A percentile compares a stretch with the other conserved stretches of the same genome.
phyloP scores from a whole-genome alignment of 179 eudicot genomes.

The Patellifolia procumbens region DNA sequence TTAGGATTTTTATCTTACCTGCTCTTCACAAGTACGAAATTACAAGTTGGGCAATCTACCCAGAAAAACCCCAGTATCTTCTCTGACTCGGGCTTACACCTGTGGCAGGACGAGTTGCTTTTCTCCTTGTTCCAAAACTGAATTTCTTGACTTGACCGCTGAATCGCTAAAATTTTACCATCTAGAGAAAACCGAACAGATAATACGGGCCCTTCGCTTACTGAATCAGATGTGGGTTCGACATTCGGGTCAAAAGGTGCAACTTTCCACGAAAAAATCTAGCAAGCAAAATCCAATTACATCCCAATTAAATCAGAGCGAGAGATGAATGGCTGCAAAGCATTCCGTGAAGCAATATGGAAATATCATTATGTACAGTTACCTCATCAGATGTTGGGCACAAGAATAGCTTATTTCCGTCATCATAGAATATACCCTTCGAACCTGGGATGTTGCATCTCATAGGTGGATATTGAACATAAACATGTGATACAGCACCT shows the following conservation, averaged over 20 bases:
- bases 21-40: constrained; percentile 79
- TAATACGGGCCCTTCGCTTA: constrained; percentile 73
- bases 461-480: constrained; percentile 78
- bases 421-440: constrained; percentile 81
- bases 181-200: constrained; percentile 84
- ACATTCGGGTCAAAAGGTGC: constrained; percentile 62
- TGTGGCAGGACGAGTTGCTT: constrained; percentile 61
- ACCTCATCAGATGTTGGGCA: constrained; percentile 83
- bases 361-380: constrained; percentile 26
- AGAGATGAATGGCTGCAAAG: not conserved
- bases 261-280: constrained; percentile 92
- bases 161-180: constrained; percentile 74
- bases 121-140: constrained; percentile 80
- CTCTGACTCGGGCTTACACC: constrained; percentile 71
- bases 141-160: constrained; percentile 77
- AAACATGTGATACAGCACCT: constrained; percentile 89
- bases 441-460: constrained; percentile 70
- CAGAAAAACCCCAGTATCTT: constrained; percentile 92
- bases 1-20: constrained; percentile 45
- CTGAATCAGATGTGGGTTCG: constrained; percentile 57
- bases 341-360: constrained; percentile 3
- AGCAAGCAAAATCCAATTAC: constrained; percentile 9
- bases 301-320: not conserved
- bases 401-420: constrained; percentile 72
- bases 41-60: constrained; percentile 88